Evolutionary conservation across 768 basidiomycete genomes (phyloP).

Genomic region (Russula sp.): DNA sequence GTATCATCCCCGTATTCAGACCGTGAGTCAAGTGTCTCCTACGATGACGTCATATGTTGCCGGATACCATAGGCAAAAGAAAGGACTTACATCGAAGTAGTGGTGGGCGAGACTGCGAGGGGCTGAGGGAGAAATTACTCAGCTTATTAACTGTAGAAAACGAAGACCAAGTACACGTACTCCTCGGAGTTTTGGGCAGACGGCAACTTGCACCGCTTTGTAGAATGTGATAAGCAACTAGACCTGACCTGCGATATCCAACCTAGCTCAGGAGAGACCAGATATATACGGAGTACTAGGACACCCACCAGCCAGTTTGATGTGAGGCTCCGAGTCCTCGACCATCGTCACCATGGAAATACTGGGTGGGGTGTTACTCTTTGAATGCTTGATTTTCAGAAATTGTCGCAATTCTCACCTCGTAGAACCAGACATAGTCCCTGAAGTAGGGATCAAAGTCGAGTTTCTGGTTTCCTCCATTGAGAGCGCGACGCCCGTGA

Average conservation of each 20-base stretch:
- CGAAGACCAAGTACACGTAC: conserved; percentile 61
- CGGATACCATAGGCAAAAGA: conserved; percentile 10
- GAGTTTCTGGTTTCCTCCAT: conserved; percentile 83
- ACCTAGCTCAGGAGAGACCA: background rate
- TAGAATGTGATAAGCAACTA: conserved; percentile 87
- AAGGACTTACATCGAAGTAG: conserved; percentile 84
- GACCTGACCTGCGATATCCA: conserved; percentile 65
- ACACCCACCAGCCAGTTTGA: conserved; percentile 88
- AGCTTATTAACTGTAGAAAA: background rate
- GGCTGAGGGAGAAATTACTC: conserved; percentile 45
- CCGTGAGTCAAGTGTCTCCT: conserved; percentile 72
- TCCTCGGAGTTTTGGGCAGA: conserved; percentile 90
- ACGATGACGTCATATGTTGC: conserved; percentile 15
- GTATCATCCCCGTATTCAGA: conserved; percentile 76
- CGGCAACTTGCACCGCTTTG: conserved; percentile 88
- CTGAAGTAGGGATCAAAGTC: conserved; percentile 94
- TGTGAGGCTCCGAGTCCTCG: conserved; percentile 95
- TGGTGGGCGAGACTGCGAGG: conserved; percentile 84
- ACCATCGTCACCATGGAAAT: conserved; percentile 93
- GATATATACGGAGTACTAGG: background rate
- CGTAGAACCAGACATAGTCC: conserved; percentile 96
- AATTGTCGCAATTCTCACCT: conserved; percentile 45
- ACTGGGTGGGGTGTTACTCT: conserved; percentile 45
- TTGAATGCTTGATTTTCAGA: background rate
- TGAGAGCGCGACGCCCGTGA: conserved; percentile 83